phyloP scores from a whole-genome alignment of 2,329 filamentous ascomycete genomes.

The Leptographium galeiforme region DNA sequence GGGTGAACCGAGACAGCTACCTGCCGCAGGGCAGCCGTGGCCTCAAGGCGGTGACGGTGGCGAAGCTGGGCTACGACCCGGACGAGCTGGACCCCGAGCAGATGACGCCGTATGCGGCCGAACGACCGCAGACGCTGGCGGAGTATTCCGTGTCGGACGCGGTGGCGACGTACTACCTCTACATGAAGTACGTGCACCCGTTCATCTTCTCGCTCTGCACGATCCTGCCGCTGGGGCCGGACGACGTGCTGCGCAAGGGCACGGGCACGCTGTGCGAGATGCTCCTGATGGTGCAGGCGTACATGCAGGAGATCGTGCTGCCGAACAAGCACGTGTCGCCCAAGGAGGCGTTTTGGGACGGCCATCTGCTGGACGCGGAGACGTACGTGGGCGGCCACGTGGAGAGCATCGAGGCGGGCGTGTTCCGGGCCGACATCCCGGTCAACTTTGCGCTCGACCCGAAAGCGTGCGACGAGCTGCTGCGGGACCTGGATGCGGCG shows the following conservation, averaged over 20 bases:
- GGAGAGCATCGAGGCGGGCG: conserved; percentile 96
- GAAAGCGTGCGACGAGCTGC: conserved; percentile 74
- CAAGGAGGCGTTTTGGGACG: conserved; percentile 90
- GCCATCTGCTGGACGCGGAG: conserved; percentile 88
- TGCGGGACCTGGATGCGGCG: conserved; percentile 76
- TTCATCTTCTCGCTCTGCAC: conserved; percentile 99
- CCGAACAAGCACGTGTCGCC: conserved; percentile 93
- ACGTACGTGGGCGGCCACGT: conserved; percentile 98
- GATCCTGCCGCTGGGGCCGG: conserved; percentile 82
- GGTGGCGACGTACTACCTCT: conserved; percentile 95
- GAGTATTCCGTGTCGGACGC: conserved; percentile 99
- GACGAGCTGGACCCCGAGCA: conserved; percentile 95
- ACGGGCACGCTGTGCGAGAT: conserved; percentile 99
- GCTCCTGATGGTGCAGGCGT: conserved; percentile 97
- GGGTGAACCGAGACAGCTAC: conserved; percentile 98
- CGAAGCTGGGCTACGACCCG: conserved; percentile 94
- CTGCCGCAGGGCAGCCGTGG: conserved; percentile 93
- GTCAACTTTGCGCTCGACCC: conserved; percentile 89
- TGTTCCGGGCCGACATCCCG: conserved; percentile 91
- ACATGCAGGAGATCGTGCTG: conserved; percentile 77
- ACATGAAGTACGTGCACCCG: conserved; percentile 99
- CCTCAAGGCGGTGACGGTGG: conserved; percentile 92
- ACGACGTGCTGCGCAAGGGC: conserved; percentile 87
- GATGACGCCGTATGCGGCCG: conserved; percentile 85
- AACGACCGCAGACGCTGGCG: conserved; percentile 83